These are phyloP conservation scores for Croton laevigatus DNA, from an alignment of 441 rosid genomes.

Conservation along the genomic window DNA sequence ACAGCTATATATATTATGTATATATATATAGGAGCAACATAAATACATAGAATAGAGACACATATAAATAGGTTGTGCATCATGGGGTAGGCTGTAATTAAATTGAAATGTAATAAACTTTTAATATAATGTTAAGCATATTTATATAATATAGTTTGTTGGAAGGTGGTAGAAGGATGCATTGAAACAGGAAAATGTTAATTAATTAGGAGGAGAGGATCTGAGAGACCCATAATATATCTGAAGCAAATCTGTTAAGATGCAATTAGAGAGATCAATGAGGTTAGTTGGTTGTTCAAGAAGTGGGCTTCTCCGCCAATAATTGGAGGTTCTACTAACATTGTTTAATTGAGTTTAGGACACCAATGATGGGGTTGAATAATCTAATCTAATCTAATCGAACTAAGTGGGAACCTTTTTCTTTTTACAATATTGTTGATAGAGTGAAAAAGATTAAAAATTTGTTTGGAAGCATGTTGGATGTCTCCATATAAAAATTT, in stretches of 20 bases:
- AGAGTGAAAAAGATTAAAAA: not conserved
- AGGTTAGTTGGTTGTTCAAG: constrained; percentile 20
- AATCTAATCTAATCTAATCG: not conserved
- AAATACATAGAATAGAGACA: not conserved
- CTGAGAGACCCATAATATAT: constrained; percentile 8
- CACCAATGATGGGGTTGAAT: constrained; percentile 44
- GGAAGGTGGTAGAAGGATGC: constrained; percentile 21
- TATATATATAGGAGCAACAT: constrained; percentile 11
- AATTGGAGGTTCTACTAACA: constrained; percentile 39
- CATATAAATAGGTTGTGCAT: constrained; percentile 18
- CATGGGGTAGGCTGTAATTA: constrained; percentile 24
- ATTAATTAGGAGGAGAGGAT: not conserved
- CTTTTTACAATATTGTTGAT: constrained; percentile 27
- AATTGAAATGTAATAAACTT: constrained; percentile 9
- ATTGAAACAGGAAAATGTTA: constrained; percentile 13
- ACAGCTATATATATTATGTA: not conserved
- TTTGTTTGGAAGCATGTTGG: constrained; percentile 22
- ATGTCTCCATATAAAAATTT: constrained; percentile 24
- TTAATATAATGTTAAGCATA: not conserved
- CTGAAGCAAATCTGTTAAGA: constrained; percentile 11
- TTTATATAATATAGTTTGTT: constrained; percentile 2
- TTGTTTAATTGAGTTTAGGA: constrained; percentile 33
- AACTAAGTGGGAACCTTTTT: constrained; percentile 40
- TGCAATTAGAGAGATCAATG: constrained; percentile 14
- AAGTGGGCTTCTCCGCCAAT: constrained; percentile 48